Conservation (phyloP, 768 basidiomycete species). For the Pulveroboletus sp. region DNA sequence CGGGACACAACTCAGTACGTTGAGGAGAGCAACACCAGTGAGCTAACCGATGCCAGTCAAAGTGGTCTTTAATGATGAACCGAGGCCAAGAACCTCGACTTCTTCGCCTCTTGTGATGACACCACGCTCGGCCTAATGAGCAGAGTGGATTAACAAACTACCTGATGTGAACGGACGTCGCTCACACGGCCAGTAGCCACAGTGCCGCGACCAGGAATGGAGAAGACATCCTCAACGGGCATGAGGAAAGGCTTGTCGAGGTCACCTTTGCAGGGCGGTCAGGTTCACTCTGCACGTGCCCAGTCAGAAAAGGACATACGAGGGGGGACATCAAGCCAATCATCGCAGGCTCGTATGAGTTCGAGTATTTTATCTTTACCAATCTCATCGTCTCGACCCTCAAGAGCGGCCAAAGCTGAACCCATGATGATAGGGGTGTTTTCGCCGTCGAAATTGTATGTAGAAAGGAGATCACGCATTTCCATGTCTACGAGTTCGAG, state of each 20-base stretch:
- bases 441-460: constrained; percentile 96
- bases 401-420: constrained; percentile 91
- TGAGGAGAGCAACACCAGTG: neutral
- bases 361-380: constrained; percentile 78
- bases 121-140: constrained; percentile 80
- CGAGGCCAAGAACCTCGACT: constrained; percentile 89
- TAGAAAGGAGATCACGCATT: constrained; percentile 91
- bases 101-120: constrained; percentile 86
- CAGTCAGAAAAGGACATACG: constrained; percentile 46
- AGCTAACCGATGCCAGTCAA: constrained; percentile 83
- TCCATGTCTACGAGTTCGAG: constrained; percentile 99
- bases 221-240: constrained; percentile 95
- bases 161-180: neutral
- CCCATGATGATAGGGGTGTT: constrained; percentile 98
- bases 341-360: constrained; percentile 82
- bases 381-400: constrained; percentile 75
- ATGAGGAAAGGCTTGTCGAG: constrained; percentile 97
- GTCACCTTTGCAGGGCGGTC: constrained; percentile 55
- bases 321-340: constrained; percentile 90
- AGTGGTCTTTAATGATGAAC: constrained; percentile 79
- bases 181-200: constrained; percentile 90
- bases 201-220: constrained; percentile 97
- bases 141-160: neutral
- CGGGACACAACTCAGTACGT: constrained; percentile 4
- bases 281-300: neutral